phyloP scores from a whole-genome alignment of 805 yeast genomes.

The Metschnikowia vanudenii region DNA sequence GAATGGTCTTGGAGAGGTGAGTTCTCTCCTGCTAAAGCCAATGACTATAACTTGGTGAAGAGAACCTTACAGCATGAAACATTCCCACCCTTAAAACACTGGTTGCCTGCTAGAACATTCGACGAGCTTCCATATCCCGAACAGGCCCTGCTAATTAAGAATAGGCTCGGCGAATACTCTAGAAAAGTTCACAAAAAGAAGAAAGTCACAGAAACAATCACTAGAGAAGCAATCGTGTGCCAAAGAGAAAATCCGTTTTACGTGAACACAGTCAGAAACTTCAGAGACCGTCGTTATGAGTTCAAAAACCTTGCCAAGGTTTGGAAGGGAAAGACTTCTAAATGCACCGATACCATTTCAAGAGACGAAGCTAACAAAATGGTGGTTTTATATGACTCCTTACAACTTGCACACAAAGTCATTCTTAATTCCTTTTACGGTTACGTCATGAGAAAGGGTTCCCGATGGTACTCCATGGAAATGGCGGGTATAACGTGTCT shows the following conservation, averaged over 20 bases:
- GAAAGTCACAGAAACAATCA: slow-evolving; percentile 78
- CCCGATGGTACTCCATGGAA: slow-evolving; percentile 99
- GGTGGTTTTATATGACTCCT: slow-evolving; percentile 90
- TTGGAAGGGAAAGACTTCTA: slow-evolving; percentile 81
- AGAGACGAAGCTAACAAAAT: slow-evolving; percentile 91
- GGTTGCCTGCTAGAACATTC: slow-evolving; percentile 60
- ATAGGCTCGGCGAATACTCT: slow-evolving; percentile 79
- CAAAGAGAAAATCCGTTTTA: slow-evolving; percentile 98
- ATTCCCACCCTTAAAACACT: slow-evolving; percentile 61
- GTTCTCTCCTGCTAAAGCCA: slow-evolving; percentile 83
- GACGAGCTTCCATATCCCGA: slow-evolving; percentile 75
- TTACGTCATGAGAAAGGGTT: slow-evolving; percentile 98
- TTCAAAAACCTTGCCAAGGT: slow-evolving; percentile 90
- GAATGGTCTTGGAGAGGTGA: slow-evolving; percentile 99
- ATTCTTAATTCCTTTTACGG: slow-evolving; percentile 96
- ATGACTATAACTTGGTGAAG: slow-evolving; percentile 87
- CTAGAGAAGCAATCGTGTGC: slow-evolving; percentile 90
- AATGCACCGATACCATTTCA: slow-evolving; percentile 56
- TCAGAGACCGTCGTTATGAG: slow-evolving; percentile 94
- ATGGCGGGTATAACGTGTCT: slow-evolving; percentile 99
- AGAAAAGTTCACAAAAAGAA: slow-evolving; percentile 80
- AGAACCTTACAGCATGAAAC: slow-evolving; percentile 76
- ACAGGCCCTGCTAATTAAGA: slow-evolving; percentile 72
- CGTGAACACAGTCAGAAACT: slow-evolving; percentile 88
- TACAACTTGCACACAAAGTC: slow-evolving; percentile 95